These are phyloP conservation scores for Digitaria exilis DNA, from an alignment of 202 grass and related monocot species.

Conservation along the genomic window DNA sequence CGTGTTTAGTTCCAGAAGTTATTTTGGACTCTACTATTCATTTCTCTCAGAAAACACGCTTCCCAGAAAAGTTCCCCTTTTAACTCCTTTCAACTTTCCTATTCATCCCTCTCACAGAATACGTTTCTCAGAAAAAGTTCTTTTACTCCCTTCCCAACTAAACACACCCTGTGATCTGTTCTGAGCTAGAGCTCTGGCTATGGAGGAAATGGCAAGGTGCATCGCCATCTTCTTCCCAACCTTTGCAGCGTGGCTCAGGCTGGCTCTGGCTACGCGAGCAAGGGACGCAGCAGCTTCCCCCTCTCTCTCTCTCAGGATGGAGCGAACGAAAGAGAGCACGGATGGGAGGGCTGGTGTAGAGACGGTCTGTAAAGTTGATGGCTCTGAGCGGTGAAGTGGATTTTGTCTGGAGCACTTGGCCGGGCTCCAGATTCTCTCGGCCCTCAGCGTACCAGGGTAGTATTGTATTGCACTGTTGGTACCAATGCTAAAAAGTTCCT, in stretches of 20 bases:
- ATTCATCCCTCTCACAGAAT: too few relatives aligned
- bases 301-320: not conserved
- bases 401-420: conserved; percentile 69
- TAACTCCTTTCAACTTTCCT: too few relatives aligned
- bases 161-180: not conserved
- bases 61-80: too few relatives aligned
- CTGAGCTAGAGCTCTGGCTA: not conserved
- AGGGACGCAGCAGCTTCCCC: not conserved
- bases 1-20: too few relatives aligned
- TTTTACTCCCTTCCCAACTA: too few relatives aligned
- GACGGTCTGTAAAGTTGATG: conserved; percentile 33
- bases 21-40: too few relatives aligned
- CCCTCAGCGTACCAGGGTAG: not conserved
- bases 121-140: too few relatives aligned
- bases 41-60: too few relatives aligned
- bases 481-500: not conserved
- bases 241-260: not conserved
- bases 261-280: not conserved
- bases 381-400: conserved; percentile 48
- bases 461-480: not conserved
- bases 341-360: conserved; percentile 2
- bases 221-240: conserved; percentile 23
- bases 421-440: conserved; percentile 46
- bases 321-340: not conserved
- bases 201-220: not conserved